Conservation (phyloP, 495 filamentous ascomycete genomes). For the Hypoxylon subgilvum region DNA sequence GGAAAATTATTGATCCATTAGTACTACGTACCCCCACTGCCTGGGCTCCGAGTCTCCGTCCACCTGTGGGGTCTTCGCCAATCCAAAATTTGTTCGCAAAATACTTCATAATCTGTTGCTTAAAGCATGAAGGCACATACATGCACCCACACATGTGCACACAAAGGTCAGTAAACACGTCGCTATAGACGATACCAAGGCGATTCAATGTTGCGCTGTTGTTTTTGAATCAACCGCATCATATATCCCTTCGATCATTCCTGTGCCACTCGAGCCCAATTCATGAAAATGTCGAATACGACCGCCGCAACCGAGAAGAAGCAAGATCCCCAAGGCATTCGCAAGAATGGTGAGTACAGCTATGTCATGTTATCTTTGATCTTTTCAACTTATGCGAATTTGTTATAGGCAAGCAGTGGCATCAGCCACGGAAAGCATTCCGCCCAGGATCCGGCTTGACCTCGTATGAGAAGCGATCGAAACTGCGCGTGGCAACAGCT, state of each 20-base stretch:
- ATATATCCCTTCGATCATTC: neutral
- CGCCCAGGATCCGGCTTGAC: conserved; percentile 77
- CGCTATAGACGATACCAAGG: neutral
- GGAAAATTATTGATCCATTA: conserved; percentile 25
- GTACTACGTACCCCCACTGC: no score
- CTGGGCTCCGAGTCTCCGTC: no score
- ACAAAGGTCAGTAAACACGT: neutral
- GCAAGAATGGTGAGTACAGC: conserved; percentile 64
- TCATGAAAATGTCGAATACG: conserved; percentile 23
- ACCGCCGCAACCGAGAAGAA: conserved; percentile 16
- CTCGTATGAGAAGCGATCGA: conserved; percentile 76
- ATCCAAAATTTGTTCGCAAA: no score
- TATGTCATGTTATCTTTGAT: neutral
- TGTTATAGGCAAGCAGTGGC: conserved; percentile 91
- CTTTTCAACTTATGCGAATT: conserved; percentile 12
- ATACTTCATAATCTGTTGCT: neutral
- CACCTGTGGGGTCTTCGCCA: no score
- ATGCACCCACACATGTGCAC: no score
- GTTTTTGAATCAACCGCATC: neutral
- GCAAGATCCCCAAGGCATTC: conserved; percentile 58
- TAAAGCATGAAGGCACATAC: no score
- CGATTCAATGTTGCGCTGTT: neutral
- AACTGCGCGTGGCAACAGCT: conserved; percentile 66
- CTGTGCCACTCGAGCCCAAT: neutral
- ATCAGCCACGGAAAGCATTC: conserved; percentile 80